Conservation (phyloP, 164 flowering plant genomes). For the Liquidambar formosana region DNA sequence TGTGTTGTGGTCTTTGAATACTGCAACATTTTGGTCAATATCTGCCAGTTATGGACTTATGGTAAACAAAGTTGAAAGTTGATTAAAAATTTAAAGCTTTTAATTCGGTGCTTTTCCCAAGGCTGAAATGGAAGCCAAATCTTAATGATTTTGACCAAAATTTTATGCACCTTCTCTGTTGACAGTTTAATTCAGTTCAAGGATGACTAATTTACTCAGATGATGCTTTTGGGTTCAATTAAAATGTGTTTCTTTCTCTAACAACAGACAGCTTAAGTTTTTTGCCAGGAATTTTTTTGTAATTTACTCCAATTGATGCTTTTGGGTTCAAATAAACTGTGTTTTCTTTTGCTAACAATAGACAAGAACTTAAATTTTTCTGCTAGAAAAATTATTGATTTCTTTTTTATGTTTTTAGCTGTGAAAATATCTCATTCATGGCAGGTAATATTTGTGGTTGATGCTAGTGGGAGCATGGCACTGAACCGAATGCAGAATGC, state of each 20-base stretch:
- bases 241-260: neutral
- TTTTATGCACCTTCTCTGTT: neutral
- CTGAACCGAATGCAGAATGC: slow-evolving; percentile 98
- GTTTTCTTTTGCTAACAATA: no score
- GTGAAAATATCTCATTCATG: slow-evolving; percentile 13
- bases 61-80: neutral
- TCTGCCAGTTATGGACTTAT: neutral
- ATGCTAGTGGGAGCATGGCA: slow-evolving; percentile 99
- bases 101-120: neutral
- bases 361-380: no score
- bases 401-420: slow-evolving; percentile 2
- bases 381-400: no score
- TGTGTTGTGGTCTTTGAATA: neutral
- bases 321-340: no score
- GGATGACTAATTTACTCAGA: neutral
- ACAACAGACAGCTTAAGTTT: no score
- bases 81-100: neutral
- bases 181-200: neutral
- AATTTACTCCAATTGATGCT: no score
- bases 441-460: slow-evolving; percentile 98
- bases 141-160: neutral
- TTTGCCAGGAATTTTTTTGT: no score
- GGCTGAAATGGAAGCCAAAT: neutral
- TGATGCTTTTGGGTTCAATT: neutral
- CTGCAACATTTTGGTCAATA: neutral